Percentiles rank a stretch among this genome's conserved stretches.
phyloP scores from a whole-genome alignment of 164 flowering plant genomes.

The Sedum album region DNA sequence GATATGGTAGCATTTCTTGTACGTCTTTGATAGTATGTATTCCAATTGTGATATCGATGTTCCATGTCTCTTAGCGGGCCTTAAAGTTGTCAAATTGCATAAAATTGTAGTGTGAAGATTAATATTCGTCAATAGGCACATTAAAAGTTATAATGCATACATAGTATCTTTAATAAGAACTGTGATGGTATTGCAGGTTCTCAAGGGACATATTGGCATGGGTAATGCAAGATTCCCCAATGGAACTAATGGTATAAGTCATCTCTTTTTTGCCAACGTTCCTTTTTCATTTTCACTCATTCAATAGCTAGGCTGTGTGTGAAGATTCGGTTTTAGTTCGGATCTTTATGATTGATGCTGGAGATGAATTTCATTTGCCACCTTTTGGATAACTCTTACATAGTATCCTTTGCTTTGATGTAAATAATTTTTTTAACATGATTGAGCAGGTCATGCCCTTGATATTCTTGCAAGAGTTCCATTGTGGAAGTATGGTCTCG shows the following conservation, averaged over 20 bases:
- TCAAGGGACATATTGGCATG: conserved; percentile 85
- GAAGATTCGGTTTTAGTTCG: not conserved
- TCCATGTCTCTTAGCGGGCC: too few species aligned
- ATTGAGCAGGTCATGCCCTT: conserved; percentile 56
- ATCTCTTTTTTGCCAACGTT: not conserved
- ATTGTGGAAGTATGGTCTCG: conserved; percentile 92
- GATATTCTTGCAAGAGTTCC: conserved; percentile 93
- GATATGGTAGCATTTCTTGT: too few species aligned
- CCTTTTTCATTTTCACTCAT: not conserved
- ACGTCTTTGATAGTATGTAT: too few species aligned
- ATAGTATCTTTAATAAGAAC: too few species aligned
- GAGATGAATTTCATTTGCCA: not conserved
- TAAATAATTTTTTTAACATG: not conserved
- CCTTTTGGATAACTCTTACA: not conserved
- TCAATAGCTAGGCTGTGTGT: not conserved
- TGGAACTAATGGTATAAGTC: conserved; percentile 76
- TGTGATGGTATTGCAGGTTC: conserved; percentile 56
- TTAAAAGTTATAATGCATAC: too few species aligned
- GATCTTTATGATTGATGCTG: not conserved
- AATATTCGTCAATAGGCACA: too few species aligned
- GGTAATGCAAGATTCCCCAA: conserved; percentile 85
- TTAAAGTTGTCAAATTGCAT: too few species aligned
- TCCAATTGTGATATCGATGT: too few species aligned
- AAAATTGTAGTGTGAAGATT: too few species aligned
- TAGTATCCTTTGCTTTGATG: not conserved